These are phyloP conservation scores for Rhinocladiella mackenziei DNA, from an alignment of 2,329 filamentous ascomycete genomes.

Conservation along the genomic window DNA sequence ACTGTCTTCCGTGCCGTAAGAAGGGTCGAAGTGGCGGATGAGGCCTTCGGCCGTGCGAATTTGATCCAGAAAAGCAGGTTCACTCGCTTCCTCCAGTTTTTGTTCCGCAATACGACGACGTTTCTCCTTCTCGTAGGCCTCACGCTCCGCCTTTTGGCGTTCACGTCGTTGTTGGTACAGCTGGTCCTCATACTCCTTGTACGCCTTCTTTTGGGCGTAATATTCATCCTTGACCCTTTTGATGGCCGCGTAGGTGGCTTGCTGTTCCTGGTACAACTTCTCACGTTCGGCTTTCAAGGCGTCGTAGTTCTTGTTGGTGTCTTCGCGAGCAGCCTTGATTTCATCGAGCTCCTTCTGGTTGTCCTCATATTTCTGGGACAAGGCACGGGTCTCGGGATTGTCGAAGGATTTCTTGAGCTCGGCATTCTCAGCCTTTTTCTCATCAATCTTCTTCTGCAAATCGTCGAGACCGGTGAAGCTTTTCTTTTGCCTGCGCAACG, in stretches of 20 bases:
- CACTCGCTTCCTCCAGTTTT: conserved; percentile 51
- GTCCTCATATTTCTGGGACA: conserved; percentile 79
- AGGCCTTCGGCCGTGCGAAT: conserved; percentile 84
- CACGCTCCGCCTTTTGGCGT: conserved; percentile 75
- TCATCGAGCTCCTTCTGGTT: conserved; percentile 83
- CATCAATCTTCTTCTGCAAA: conserved; percentile 82
- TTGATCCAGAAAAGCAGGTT: conserved; percentile 87
- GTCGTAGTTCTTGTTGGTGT: conserved; percentile 83
- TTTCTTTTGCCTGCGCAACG: conserved; percentile 83
- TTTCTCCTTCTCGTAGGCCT: conserved; percentile 47
- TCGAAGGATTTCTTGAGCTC: conserved; percentile 84
- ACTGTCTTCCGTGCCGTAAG: conserved; percentile 62
- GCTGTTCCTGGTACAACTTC: conserved; percentile 78
- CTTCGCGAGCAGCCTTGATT: conserved; percentile 89
- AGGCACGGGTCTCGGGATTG: conserved; percentile 82
- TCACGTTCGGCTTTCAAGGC: conserved; percentile 78
- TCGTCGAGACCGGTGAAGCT: conserved; percentile 81
- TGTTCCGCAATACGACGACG: conserved; percentile 52
- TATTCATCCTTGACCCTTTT: conserved; percentile 87
- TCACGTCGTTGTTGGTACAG: conserved; percentile 71
- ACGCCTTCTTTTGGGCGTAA: conserved; percentile 77
- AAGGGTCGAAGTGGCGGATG: conserved; percentile 86
- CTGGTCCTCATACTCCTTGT: conserved; percentile 76
- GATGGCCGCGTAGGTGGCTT: conserved; percentile 77
- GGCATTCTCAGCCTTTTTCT: conserved; percentile 80